These are phyloP conservation scores for Globisporangium parvum DNA, from an alignment of 352 stramenopile genomes.

Conservation along the genomic window DNA sequence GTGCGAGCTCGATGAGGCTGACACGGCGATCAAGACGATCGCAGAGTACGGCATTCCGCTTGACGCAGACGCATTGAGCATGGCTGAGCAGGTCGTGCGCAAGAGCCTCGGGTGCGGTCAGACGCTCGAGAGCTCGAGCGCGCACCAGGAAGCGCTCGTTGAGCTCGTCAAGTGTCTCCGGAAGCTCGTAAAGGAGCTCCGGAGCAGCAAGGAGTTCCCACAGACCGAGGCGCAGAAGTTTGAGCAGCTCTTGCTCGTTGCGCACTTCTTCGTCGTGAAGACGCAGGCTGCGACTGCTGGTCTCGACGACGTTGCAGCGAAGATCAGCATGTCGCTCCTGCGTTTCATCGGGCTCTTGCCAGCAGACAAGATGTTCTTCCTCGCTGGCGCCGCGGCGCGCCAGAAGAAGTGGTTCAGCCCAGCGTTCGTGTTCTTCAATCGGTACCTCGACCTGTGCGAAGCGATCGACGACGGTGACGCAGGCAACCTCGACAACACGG, in stretches of 20 bases:
- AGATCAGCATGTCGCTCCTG: constrained; percentile 86
- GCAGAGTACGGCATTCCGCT: constrained; percentile 75
- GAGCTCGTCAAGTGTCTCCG: constrained; percentile 67
- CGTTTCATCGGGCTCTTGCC: constrained; percentile 87
- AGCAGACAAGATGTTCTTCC: constrained; percentile 93
- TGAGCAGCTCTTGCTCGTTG: constrained; percentile 70
- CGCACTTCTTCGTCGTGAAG: constrained; percentile 79
- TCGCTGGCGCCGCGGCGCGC: constrained; percentile 72
- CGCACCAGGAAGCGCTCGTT: constrained; percentile 35
- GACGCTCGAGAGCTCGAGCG: constrained; percentile 27
- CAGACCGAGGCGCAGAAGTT: constrained; percentile 52
- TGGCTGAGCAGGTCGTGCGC: constrained; percentile 44
- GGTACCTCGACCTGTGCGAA: constrained; percentile 93
- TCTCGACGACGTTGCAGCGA: constrained; percentile 62
- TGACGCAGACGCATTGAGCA: constrained; percentile 43
- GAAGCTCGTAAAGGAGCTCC: constrained; percentile 71
- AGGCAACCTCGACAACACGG: constrained; percentile 88
- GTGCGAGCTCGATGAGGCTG: constrained; percentile 64
- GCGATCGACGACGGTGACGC: constrained; percentile 90
- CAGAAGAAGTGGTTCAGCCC: constrained; percentile 89
- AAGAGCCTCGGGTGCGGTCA: constrained; percentile 48
- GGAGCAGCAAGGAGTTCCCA: constrained; percentile 46
- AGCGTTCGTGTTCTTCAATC: constrained; percentile 94
- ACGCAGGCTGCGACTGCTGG: constrained; percentile 45
- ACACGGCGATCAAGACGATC: constrained; percentile 75